Base-by-base conservation (phyloP, 2,329 filamentous ascomycete species). In the Colletotrichum sp. region DNA sequence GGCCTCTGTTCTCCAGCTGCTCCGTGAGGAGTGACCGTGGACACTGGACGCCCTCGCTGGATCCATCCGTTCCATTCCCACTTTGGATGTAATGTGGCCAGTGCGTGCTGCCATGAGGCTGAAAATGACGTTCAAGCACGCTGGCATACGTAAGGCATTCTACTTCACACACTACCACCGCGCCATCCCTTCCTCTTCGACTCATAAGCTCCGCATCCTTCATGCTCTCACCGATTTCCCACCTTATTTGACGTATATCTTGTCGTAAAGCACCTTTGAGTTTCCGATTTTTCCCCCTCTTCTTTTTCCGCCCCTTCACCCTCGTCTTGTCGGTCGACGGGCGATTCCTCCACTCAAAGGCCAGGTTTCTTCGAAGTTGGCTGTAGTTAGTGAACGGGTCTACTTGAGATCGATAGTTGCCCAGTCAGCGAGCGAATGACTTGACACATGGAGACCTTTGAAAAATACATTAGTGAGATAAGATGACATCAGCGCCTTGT, bases 61-160 rank as follows among this genome's bases (percentile, higher is more conserved):
- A 55, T 21, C 28, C 55, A 48, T 48, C 43, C 10, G 43, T 32
- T 61, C 48, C 32, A 43, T 66, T 48, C 13, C 30, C 60, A 74
- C 67, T 71, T 21, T 48, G 58, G 68, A 62, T 43, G 69, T 26
- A 26, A 36, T 16, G 60, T 56, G 72, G 68, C 38, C 68, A 71
- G 72, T 75, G 72, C 73, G 56, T 24, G n/a, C 26, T 43, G n/a
- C 30, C 26, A 64, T 67, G 73, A 38, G 73, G 69, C 62, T 72
- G 62, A 72, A 48, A 48, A 48, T 18, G 43, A 43, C 43, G 3
- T n/a, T 7, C 43, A 48, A 48, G 43, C 18, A 48, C 10, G 18
- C 43, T 48, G 43, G 43, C 43, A 48, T 48, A 28, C 24, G 55
- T 58, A 58, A 64, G 43, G 55, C 32, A 34, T 18, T 68, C 38